phyloP scores from a whole-genome alignment of 2,329 filamentous ascomycete genomes.

The Ascochyta rabiei region DNA sequence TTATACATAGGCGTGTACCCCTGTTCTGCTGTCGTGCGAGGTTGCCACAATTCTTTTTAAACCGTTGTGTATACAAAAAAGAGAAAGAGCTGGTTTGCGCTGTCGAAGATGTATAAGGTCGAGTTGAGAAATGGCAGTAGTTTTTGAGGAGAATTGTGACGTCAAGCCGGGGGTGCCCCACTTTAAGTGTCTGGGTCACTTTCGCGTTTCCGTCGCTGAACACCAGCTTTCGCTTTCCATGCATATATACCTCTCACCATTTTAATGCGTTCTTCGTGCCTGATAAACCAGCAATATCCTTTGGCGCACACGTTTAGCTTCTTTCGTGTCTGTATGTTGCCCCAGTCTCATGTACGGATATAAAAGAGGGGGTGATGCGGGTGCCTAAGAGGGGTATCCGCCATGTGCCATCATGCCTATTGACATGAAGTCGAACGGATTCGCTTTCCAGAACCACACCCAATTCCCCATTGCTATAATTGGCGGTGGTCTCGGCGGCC shows the following conservation, averaged over 20 bases:
- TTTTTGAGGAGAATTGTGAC: not conserved
- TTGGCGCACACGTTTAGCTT: not conserved
- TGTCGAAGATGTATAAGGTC: not conserved
- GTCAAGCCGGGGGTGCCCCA: not conserved
- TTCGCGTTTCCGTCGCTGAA: not conserved
- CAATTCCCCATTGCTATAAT: constrained; percentile 7
- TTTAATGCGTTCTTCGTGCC: too few relatives aligned
- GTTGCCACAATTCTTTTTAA: not conserved
- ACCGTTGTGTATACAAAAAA: not conserved
- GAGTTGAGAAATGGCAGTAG: not conserved
- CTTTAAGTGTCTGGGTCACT: not conserved
- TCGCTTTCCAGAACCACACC: constrained; percentile 2
- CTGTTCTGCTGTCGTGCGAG: not conserved
- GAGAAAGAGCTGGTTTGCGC: not conserved
- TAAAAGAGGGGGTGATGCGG: constrained; percentile 1
- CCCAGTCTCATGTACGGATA: constrained; percentile 1
- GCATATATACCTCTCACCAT: too few relatives aligned
- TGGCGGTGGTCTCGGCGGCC: constrained; percentile 33
- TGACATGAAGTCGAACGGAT: not conserved
- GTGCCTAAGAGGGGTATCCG: not conserved
- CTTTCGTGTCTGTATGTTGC: not conserved
- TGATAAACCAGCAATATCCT: not conserved
- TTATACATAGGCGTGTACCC: not conserved
- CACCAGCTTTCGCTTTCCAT: too few relatives aligned
- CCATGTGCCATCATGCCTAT: not conserved